Base-by-base conservation (phyloP, 495 filamentous ascomycete genomes). In the Cercophora sp. region DNA sequence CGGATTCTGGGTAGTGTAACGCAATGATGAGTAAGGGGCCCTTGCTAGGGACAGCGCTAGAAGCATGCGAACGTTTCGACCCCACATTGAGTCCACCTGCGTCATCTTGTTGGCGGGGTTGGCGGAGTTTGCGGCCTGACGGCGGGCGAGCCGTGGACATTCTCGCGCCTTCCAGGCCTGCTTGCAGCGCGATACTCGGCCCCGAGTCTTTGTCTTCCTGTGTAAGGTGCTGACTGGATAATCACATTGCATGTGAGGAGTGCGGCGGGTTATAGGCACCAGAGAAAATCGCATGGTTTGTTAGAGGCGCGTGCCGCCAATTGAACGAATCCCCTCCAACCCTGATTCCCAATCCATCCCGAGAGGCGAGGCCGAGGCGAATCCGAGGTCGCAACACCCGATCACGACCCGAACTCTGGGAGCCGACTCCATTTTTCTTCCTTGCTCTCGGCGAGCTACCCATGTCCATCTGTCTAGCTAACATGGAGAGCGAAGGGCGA, bases 81-180 rank as follows among this genome's bases (percentile, higher is more conserved):
- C 40, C 40, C 40, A 22, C 40, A 18, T 23, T 25, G 19, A 43
- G 26, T 25, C 40, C 40, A 43, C 40, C 40, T 43, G 40, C 40
- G 40, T 43, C 40, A 43, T 43, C 40, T 43, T 22, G 2, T 22
- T 43, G 40, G 40, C 25, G 40, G 40, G 23, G 20, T 19, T 19
- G 16, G 36, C 15, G 16, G 16, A 18, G 18, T 3, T 39, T 1
- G n/a, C 22, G 36, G 36, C 16, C 16, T 19, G 15, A 39, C 5
- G 8, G 8, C 36, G 22, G 36, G 22, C 36, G 22, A 18, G 36
- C n/a, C n/a, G n/a, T n/a, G n/a, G n/a, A n/a, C n/a, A n/a, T n/a
- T n/a, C n/a, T n/a, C n/a, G n/a, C n/a, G n/a, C n/a, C n/a, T n/a
- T n/a, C n/a, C n/a, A n/a, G n/a, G n/a, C n/a, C n/a, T n/a, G n/a